Evolutionary conservation across 371 early-diverging fungal genomes (phyloP), one percentile per base, ranked within the genome.

Genomic region (Rhizopus arrhizus): DNA sequence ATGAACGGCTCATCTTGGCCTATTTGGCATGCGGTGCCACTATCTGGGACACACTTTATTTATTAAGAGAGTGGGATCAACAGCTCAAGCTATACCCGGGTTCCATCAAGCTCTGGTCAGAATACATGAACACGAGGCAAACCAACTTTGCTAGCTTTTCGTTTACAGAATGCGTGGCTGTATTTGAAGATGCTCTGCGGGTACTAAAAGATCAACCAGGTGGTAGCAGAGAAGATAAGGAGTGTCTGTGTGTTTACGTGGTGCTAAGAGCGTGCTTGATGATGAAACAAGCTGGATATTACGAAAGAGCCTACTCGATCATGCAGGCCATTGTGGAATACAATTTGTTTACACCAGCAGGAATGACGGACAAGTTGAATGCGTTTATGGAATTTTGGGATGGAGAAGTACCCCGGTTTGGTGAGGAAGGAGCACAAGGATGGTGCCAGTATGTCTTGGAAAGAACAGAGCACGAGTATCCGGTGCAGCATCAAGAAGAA

Each of bases 301-400:
- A 77, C 12, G 94, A 94, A 68, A 77, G 85, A 13, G 89, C 91
- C 0, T 80, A 89, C 53, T 85, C 82, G 0, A 65, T 74, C 6
- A 69, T 84, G 31, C 94, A 94, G 62, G 92, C 90, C 0, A 59
- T 87, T 35, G 78, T 91, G 5, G 94, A 94, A 67, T 82, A 91
- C 46, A 72, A 77, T 12, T 78, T 90, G 58, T 91, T 84, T 62
- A 51, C 58, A 3, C 12, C 38, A 12, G 52, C 53, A 11, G 49
- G 74, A 11, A 81, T 79, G 62, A 66, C 75, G 4, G 71, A 85
- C 28, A 78, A 85, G 61, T 12, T 90, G 8, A 70, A 74, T 2
- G 73, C 80, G 46, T 86, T 94, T 54, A 85, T 80, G 41, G 75
- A 74, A 10, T 94, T 89, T 72, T 94, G 93, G 93, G 91, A 91